Evolutionary conservation across 768 basidiomycete species (phyloP).

Genomic region (Leucocoprinus leucothites): DNA sequence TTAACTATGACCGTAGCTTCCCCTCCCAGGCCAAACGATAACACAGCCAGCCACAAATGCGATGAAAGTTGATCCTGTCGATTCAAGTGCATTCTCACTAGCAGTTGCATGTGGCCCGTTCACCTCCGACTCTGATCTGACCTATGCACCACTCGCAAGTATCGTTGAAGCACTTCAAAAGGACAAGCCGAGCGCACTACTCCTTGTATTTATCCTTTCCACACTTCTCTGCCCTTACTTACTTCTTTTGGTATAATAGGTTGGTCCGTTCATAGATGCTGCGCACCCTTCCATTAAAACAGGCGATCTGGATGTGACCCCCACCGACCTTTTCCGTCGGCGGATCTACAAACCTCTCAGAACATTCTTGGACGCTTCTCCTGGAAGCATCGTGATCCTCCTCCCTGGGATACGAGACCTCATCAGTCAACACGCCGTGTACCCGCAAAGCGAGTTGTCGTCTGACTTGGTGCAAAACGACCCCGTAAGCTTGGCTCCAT

Average conservation of each 20-base stretch:
- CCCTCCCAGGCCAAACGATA: constrained; percentile 49
- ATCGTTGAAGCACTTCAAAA: constrained; percentile 60
- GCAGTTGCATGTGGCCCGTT: constrained; percentile 84
- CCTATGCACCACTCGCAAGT: constrained; percentile 66
- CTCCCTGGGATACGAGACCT: constrained; percentile 85
- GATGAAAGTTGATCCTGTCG: constrained; percentile 34
- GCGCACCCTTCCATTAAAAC: constrained; percentile 69
- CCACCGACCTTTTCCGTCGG: constrained; percentile 63
- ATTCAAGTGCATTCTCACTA: constrained; percentile 38
- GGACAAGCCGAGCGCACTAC: constrained; percentile 68
- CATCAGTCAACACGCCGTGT: constrained; percentile 74
- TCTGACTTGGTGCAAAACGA: constrained; percentile 39
- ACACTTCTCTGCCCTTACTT: not conserved
- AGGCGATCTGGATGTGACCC: constrained; percentile 69
- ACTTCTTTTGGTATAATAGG: constrained; percentile 37
- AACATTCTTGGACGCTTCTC: constrained; percentile 55
- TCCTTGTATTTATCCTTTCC: constrained; percentile 55
- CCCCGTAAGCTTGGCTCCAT: constrained; percentile 38
- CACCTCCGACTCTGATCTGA: constrained; percentile 73
- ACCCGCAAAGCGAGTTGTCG: constrained; percentile 74
- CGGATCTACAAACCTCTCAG: constrained; percentile 59
- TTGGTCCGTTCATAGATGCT: constrained; percentile 89
- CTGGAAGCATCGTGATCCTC: constrained; percentile 70
- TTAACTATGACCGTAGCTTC: constrained; percentile 43
- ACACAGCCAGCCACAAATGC: constrained; percentile 20